Base-by-base conservation (phyloP, 164 flowering plant species). In the Berberis thunbergii region DNA sequence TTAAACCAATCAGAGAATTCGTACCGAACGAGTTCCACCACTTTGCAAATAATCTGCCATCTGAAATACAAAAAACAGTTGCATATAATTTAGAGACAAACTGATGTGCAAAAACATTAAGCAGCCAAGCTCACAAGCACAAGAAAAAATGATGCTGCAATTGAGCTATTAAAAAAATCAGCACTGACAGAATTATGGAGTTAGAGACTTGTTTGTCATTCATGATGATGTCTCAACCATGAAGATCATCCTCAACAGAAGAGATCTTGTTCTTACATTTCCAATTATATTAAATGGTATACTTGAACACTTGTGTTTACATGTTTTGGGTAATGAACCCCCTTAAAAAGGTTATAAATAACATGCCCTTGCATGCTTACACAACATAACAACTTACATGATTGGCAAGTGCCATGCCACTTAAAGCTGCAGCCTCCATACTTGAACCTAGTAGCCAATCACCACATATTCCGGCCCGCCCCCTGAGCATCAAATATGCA, bases 391-490 rank as follows among this genome's bases (percentile, higher is more conserved):
- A 42, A 58, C 81, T 74, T 74, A 81, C 98, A 76, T 88, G 97
- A 79, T 88, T 72, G 57, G 83, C 97, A 63, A 94, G 87, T 64
- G 88, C 85, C 70, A 87, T 81, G 70, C 97, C 98, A 64, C 98
- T 91, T 69, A 91, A 69, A 58, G 93, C 95, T 74, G 97, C 89
- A 57, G 91, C 81, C 75, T 94, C 97, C 61, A 94, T 43, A 62
- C 83, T 91, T 63, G 97, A 88, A 57, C 98, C 98, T 40, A 91
- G 82, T 40, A 94, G 79, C 98, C 98, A 94, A 76, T 94, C 98
- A 54, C 97, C 98, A 70, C 98, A 94, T 61, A 91, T 88, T 43
- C 98, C 98, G 62, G 95, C 96, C 68, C 98, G 77, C 59, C 97
- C n/a, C 98, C 49, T 75, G 85, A 65, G 96, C 88, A 74, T 94